phyloP scores from a whole-genome alignment of 2,329 filamentous ascomycete genomes.

The Akanthomyces lecanii region DNA sequence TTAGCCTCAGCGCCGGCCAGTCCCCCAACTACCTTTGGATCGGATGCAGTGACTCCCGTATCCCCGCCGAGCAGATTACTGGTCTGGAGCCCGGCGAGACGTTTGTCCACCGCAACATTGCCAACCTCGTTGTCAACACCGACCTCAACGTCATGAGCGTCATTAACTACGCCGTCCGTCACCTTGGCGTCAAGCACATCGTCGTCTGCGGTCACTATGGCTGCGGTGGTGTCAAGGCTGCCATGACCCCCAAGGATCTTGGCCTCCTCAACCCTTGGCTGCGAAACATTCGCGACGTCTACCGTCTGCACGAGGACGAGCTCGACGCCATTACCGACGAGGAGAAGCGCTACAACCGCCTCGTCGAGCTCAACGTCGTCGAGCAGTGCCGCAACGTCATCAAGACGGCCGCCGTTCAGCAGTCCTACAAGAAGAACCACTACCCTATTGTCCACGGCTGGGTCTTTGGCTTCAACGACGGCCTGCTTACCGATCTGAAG shows the following conservation, averaged over 20 bases:
- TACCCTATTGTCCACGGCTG: conserved; percentile 70
- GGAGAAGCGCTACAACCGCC: conserved; percentile 58
- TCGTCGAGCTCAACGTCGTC: conserved; percentile 81
- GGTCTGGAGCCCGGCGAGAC: conserved; percentile 83
- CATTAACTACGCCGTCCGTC: conserved; percentile 79
- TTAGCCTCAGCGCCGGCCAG: conserved; percentile 60
- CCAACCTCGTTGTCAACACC: conserved; percentile 76
- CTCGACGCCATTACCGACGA: conserved; percentile 59
- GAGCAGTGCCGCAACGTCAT: conserved; percentile 74
- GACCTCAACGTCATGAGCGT: conserved; percentile 79
- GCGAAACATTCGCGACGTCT: conserved; percentile 69
- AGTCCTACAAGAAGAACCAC: conserved; percentile 58
- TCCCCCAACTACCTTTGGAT: conserved; percentile 77
- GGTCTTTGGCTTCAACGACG: conserved; percentile 68
- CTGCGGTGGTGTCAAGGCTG: conserved; percentile 72
- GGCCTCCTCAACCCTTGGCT: conserved; percentile 71
- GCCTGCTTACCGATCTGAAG: conserved; percentile 61
- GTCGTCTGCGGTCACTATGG: conserved; percentile 76
- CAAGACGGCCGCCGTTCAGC: conserved; percentile 76
- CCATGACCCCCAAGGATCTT: conserved; percentile 66
- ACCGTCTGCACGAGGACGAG: conserved; percentile 66
- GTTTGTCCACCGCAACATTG: conserved; percentile 93
- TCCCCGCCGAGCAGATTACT: conserved; percentile 85
- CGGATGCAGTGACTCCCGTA: conserved; percentile 84
- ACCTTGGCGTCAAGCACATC: conserved; percentile 78